These are phyloP conservation scores for Carnegiea gigantea DNA, from an alignment of 179 eudicot genomes.

Conservation along the genomic window DNA sequence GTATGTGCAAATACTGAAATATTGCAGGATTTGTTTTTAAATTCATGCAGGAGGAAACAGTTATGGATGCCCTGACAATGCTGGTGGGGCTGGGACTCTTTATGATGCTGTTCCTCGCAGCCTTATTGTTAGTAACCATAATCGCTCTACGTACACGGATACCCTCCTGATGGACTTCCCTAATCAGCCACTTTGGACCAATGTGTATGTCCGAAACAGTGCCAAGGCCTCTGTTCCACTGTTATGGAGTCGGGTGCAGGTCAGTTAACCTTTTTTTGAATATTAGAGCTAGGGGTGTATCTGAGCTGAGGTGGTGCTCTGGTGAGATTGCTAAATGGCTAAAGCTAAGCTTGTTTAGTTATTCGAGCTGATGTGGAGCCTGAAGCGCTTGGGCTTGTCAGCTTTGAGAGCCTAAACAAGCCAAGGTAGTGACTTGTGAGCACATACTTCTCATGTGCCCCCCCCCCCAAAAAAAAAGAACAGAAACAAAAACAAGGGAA, in stretches of 20 bases:
- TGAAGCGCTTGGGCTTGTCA: no score
- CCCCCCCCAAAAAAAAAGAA: no score
- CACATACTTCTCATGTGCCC: no score
- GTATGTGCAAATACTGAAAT: not conserved
- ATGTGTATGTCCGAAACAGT: conserved; percentile 65
- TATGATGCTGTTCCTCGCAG: conserved; percentile 90
- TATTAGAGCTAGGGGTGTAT: not conserved
- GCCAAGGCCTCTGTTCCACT: conserved; percentile 92
- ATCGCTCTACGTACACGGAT: conserved; percentile 74
- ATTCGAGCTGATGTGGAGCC: no score
- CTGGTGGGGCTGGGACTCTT: conserved; percentile 97
- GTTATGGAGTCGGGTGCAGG: conserved; percentile 99
- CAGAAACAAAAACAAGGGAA: no score
- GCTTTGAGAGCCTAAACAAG: no score
- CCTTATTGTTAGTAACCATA: conserved; percentile 72
- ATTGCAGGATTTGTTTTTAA: conserved; percentile 20
- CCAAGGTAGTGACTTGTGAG: no score
- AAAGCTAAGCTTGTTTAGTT: no score
- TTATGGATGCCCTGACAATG: conserved; percentile 78
- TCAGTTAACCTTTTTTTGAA: conserved; percentile 26
- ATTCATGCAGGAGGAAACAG: conserved; percentile 76
- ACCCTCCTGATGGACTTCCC: conserved; percentile 89
- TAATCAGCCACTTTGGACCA: conserved; percentile 93
- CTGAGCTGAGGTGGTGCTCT: no score
- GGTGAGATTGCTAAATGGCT: no score